These are phyloP conservation scores for Houttuynia cordata DNA, from an alignment of 164 flowering plant species.

Conservation along the genomic window DNA sequence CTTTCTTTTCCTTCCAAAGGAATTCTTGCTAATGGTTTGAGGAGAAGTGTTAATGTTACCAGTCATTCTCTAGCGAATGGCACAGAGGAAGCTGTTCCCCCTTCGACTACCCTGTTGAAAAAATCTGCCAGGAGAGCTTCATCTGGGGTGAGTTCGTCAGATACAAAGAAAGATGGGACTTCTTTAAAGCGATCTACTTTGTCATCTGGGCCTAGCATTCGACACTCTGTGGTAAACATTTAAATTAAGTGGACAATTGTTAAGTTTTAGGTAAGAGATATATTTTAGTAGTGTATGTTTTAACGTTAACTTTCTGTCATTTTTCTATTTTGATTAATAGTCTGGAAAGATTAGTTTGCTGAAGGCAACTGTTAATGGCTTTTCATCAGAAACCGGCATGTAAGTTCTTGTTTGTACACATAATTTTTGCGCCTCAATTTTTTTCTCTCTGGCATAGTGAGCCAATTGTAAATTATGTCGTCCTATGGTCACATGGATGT, in stretches of 20 bases:
- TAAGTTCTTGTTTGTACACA: constrained; percentile 17
- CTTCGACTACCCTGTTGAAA: constrained; percentile 14
- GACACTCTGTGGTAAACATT: constrained; percentile 29
- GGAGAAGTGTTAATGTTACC: constrained; percentile 42
- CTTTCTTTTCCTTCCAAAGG: constrained; percentile 52
- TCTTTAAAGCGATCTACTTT: constrained; percentile 17
- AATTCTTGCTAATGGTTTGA: constrained; percentile 23
- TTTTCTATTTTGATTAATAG: constrained; percentile 14
- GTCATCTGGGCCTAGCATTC: constrained; percentile 16
- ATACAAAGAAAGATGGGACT: constrained; percentile 10
- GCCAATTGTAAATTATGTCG: no score
- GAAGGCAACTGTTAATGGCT: constrained; percentile 13
- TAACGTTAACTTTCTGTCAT: background rate
- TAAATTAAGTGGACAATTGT: background rate
- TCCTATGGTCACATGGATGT: no score
- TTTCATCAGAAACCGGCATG: constrained; percentile 22
- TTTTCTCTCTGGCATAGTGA: no score
- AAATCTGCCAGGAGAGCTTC: constrained; percentile 13
- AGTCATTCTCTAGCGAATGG: constrained; percentile 23
- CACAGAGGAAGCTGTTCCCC: constrained; percentile 17
- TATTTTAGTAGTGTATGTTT: background rate
- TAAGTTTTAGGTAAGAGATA: background rate
- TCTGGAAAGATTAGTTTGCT: constrained; percentile 24
- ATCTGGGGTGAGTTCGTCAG: constrained; percentile 23
- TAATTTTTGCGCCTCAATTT: background rate